phyloP scores from a whole-genome alignment of 495 filamentous ascomycete genomes.

The Hyphodiscus hymeniophilus region DNA sequence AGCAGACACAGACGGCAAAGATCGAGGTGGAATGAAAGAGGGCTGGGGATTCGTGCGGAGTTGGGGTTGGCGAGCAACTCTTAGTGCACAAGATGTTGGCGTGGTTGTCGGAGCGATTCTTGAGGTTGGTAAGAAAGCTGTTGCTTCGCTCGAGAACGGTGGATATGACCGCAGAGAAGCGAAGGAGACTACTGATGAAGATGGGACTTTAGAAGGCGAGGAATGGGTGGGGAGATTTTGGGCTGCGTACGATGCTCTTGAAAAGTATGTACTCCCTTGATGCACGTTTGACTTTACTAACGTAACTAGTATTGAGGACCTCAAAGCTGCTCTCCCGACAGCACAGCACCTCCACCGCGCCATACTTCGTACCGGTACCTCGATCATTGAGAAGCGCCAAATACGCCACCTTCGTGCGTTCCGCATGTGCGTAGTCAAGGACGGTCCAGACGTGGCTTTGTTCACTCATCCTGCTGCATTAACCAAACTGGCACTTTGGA shows the following conservation, averaged over 20 bases:
- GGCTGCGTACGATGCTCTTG: constrained; percentile 87
- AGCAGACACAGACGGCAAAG: constrained; percentile 46
- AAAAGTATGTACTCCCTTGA: constrained; percentile 40
- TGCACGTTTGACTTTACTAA: constrained; percentile 1
- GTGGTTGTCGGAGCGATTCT: constrained; percentile 85
- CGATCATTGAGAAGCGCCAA: constrained; percentile 84
- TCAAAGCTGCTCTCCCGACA: constrained; percentile 67
- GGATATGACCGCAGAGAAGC: constrained; percentile 30
- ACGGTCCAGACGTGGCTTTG: constrained; percentile 78
- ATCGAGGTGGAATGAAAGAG: constrained; percentile 53
- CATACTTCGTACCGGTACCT: constrained; percentile 87
- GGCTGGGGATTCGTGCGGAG: constrained; percentile 95
- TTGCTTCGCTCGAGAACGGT: constrained; percentile 19
- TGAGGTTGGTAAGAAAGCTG: constrained; percentile 65
- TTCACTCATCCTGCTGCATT: constrained; percentile 89
- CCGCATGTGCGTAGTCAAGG: constrained; percentile 91
- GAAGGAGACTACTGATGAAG: constrained; percentile 34
- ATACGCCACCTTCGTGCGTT: constrained; percentile 88
- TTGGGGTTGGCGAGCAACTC: constrained; percentile 95
- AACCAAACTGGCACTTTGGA: constrained; percentile 87
- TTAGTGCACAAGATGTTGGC: constrained; percentile 85
- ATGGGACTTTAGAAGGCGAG: constrained; percentile 44
- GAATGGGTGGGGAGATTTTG: constrained; percentile 77
- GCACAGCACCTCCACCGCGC: constrained; percentile 86
- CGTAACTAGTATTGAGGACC: constrained; percentile 53